Evolutionary conservation across 2,329 filamentous ascomycete species (phyloP), one percentile per base, ranked within the genome.

Genomic region (Clonostachys byssicola): DNA sequence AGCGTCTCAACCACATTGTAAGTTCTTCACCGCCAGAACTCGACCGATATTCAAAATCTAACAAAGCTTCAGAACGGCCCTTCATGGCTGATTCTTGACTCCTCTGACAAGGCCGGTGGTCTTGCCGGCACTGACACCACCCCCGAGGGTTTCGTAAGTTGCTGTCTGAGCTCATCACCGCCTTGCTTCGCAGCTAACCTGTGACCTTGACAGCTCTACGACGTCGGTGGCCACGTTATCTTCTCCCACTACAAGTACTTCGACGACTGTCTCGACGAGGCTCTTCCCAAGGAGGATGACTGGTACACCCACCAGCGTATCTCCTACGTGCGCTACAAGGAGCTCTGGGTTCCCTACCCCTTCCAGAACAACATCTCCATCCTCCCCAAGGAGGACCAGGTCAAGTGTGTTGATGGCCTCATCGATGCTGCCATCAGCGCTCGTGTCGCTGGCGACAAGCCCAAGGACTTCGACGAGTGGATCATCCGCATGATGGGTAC

Each of bases 181-280:
- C 18, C 8, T 40, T 42, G 44, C 38, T 14, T n/a, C 16, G 6
- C n/a, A 8, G 20, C 48, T 52, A 49, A 6, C 40, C 55, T 59
- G 60, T 60, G 47, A 44, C 34, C 12, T 12, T 30, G 49, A 18
- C 63, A 96, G 92, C 83, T 99, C 61, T 99, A 96, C 81, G 94
- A 99, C 74, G 94, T 99, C 60, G 92, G 92, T 67, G 92, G 92
- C 60, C 92, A 96, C 74, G 92, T 96, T 73, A 96, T 96, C 75
- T 96, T 96, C 82, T 96, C 92, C 60, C 92, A 96, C 83, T 99
- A 99, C 87, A 96, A 96, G 78, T 99, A 99, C 84, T 99, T 99
- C 70, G 94, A 99, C 75, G 94, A 99, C 78, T 95, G 89, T 77
- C 86, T 99, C 66, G 83, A 97, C 69, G 94, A 99, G 80, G 94